A percentile compares a stretch with the other conserved stretches of the same genome.
Conservation (phyloP, 176 grass and related monocot genomes). For the Carex littledalei region DNA sequence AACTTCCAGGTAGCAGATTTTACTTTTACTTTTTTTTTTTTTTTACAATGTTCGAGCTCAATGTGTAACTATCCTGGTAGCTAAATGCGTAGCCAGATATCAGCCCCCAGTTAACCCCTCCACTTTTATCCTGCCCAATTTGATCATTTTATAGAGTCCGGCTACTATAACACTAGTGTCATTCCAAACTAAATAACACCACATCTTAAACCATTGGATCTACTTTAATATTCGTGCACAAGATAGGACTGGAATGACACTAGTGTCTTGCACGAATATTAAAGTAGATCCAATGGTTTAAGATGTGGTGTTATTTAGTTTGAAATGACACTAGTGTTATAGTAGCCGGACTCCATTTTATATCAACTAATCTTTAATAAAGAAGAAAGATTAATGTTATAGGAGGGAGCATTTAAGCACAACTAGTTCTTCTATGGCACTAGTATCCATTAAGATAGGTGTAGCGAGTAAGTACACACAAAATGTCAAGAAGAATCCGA, state of each 20-base stretch:
- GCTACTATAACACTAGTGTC: too few relatives aligned
- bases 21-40: not conserved
- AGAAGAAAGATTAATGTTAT: conserved; percentile 14
- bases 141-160: conserved; percentile 1
- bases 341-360: too few relatives aligned
- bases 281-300: too few relatives aligned
- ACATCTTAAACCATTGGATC: too few relatives aligned
- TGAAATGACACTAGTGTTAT: too few relatives aligned
- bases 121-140: conserved; percentile 8
- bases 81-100: not conserved
- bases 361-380: not conserved
- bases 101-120: not conserved
- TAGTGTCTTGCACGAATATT: too few relatives aligned
- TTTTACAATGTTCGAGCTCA: not conserved
- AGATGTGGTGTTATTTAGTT: too few relatives aligned
- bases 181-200: too few relatives aligned
- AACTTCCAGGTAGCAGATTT: not conserved
- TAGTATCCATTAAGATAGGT: not conserved
- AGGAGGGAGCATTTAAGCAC: not conserved
- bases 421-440: not conserved
- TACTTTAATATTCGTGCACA: too few relatives aligned
- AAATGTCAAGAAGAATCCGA: not conserved
- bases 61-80: not conserved
- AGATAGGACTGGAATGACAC: too few relatives aligned
- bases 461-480: not conserved